phyloP scores from a whole-genome alignment of 129 eudicot species.

The Escallonia herrerae region DNA sequence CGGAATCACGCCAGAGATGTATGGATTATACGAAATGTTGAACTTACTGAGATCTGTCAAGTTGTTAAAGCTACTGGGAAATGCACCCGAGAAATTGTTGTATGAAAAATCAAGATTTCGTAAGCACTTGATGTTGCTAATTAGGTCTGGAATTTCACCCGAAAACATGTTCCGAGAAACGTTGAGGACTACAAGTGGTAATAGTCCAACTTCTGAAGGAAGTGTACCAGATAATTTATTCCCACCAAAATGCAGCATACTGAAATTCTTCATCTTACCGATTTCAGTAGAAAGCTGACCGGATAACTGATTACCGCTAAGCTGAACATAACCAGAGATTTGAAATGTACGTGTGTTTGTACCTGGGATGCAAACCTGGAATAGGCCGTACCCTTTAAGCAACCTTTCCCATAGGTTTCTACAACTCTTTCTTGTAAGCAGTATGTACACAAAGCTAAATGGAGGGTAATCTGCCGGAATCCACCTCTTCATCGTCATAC shows the following conservation, averaged over 20 bases:
- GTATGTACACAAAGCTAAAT: conserved; percentile 71
- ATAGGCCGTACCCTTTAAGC: conserved; percentile 75
- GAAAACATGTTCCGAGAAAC: conserved; percentile 54
- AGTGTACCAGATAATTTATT: conserved; percentile 56
- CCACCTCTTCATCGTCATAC: conserved; percentile 82
- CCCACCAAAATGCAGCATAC: conserved; percentile 67
- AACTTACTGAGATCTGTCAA: conserved; percentile 69
- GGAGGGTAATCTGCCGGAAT: conserved; percentile 94
- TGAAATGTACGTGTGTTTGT: conserved; percentile 34
- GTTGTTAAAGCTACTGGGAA: conserved; percentile 64
- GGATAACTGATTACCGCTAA: conserved; percentile 58
- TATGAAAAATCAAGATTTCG: conserved; percentile 69
- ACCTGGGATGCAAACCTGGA: conserved; percentile 64
- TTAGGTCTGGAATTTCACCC: conserved; percentile 49
- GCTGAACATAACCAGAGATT: conserved; percentile 72
- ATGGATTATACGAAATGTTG: conserved; percentile 79
- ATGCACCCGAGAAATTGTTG: conserved; percentile 77
- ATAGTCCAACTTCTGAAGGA: conserved; percentile 45
- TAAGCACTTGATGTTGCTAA: conserved; percentile 64
- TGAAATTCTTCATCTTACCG: conserved; percentile 58
- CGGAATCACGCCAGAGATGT: conserved; percentile 63
- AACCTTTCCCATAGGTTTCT: conserved; percentile 59
- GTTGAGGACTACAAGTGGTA: conserved; percentile 67
- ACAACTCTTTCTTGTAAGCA: conserved; percentile 74
- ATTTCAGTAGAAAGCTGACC: conserved; percentile 56